Conservation (phyloP, 164 flowering plant genomes). For the Nymphaea colorata region DNA sequence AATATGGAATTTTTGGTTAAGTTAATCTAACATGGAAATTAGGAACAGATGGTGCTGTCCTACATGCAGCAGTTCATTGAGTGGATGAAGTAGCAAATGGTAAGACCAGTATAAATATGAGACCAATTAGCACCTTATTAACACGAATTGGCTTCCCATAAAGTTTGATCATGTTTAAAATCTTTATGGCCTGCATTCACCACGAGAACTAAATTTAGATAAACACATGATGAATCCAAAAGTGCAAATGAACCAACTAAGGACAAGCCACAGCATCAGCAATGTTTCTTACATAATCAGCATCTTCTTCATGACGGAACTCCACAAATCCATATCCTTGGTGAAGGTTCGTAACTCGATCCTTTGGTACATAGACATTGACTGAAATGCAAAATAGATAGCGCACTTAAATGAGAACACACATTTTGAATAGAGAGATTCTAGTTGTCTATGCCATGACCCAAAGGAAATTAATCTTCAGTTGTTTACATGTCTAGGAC, state of each 20-base stretch:
- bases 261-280: not conserved
- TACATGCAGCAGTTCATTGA: not conserved
- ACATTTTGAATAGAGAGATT: too few species aligned
- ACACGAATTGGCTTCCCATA: constrained; percentile 96
- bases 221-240: not conserved
- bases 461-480: too few species aligned
- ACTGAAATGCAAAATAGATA: constrained; percentile 30
- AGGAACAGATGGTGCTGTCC: too few species aligned
- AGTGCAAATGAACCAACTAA: not conserved
- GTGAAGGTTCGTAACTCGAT: constrained; percentile 92
- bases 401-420: not conserved
- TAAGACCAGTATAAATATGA: not conserved
- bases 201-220: not conserved
- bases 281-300: constrained; percentile 72
- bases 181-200: constrained; percentile 81
- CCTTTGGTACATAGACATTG: constrained; percentile 97
- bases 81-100: not conserved
- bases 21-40: too few species aligned
- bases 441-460: too few species aligned
- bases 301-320: constrained; percentile 95
- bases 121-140: constrained; percentile 51
- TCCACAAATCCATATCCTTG: constrained; percentile 99
- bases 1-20: too few species aligned
- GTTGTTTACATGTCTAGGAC: too few species aligned
- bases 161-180: constrained; percentile 92